These are phyloP conservation scores for Arthroderma uncinatum DNA, from an alignment of 2,329 filamentous ascomycete species.

Conservation along the genomic window DNA sequence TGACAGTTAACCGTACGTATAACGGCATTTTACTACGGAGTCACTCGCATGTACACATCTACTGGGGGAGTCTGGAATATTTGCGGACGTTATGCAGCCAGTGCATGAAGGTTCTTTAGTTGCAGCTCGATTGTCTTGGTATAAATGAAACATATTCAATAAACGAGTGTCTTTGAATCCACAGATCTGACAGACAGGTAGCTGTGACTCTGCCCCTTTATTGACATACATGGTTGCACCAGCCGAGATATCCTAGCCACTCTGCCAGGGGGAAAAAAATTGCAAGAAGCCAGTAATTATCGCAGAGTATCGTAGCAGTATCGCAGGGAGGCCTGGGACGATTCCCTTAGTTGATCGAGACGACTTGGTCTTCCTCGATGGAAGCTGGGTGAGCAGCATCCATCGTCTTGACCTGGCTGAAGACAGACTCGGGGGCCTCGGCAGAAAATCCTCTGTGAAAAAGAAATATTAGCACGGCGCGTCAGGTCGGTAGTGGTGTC, in stretches of 20 bases:
- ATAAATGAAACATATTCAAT: background rate
- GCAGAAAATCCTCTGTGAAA: conserved; percentile 63
- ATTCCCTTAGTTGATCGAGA: conserved; percentile 36
- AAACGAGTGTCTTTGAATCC: background rate
- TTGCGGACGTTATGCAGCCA: background rate
- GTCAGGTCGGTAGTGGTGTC: background rate
- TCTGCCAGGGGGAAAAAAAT: background rate
- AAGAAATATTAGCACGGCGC: background rate
- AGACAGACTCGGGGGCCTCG: conserved; percentile 55
- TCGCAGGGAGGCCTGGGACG: background rate
- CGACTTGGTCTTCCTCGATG: conserved; percentile 67
- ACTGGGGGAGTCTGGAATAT: background rate
- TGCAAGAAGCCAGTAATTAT: background rate
- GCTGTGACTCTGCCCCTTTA: background rate
- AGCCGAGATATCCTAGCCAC: no score
- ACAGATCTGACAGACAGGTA: background rate
- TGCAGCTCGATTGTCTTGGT: background rate
- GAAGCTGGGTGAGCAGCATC: conserved; percentile 50
- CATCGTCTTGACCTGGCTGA: conserved; percentile 56
- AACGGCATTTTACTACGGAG: no score
- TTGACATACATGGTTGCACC: background rate
- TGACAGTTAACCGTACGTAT: no score
- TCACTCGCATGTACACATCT: background rate
- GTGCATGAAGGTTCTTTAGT: background rate
- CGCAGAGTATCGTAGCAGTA: background rate